Base-by-base conservation (phyloP, 768 basidiomycete species). In the Mycena capillaripes region DNA sequence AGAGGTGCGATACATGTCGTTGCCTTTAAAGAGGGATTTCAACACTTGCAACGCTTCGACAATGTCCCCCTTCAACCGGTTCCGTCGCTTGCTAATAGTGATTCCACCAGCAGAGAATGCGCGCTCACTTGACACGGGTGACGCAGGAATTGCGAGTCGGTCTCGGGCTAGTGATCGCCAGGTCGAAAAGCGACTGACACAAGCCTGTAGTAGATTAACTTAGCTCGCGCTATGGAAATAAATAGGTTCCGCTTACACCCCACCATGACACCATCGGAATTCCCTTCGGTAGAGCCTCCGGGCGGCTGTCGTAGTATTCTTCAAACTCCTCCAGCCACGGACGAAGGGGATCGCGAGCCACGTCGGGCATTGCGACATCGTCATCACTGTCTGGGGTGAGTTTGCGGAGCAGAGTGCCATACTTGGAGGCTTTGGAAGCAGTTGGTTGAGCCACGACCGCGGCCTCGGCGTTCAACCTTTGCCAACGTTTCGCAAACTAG, bases 91-190 rank as follows among this genome's bases (percentile, higher is more conserved):
- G 21, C 73, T 79, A 61, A 85, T 0, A 78, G 85, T 85, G 38
- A 86, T 83, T 4, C 84, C 83, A 11, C 78, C 84, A 8, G 78
- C 73, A 1, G 82, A 86, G 61, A 87, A 86, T 17, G 83, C 84
- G 8, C 77, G 77, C 73, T 87, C 82, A 32, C 56, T 59, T 7
- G 57, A 68, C 4, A 59, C 66, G 1, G 80, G 82, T 0, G 82
- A 81, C 11, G 81, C 80, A 83, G 85, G 84, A 29, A 86, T 78
- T 1, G 84, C 65, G 3, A 86, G 78, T 44, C 82, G 81, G 65
- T 86, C 83, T 4, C 75, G 62, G 14, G 84, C 82, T 2, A 86
- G 76, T 0, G 81, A 82, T 0, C 78, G 80, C 84, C 82, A 85
- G 0, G 78, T 76, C 5, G 80, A 83, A 70, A 81, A 82, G 3